These are phyloP conservation scores for Eremothecium gossypii DNA, from an alignment of 1,139 yeast genomes.

Conservation along the genomic window DNA sequence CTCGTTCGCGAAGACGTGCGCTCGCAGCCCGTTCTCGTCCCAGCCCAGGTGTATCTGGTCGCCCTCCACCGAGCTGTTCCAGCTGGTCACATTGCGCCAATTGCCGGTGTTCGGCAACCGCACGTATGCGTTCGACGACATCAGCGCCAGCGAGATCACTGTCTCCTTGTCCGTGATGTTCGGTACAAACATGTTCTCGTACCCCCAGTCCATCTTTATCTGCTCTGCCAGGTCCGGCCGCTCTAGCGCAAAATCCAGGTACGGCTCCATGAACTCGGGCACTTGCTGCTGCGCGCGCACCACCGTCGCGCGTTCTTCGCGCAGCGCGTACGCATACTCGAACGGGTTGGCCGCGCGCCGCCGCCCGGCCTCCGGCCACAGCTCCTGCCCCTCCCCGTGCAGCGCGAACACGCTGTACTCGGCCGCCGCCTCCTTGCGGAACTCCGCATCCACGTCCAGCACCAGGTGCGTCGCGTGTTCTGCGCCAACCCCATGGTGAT, in stretches of 20 bases:
- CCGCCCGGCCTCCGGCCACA: conserved; percentile 17
- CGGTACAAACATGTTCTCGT: conserved; percentile 49
- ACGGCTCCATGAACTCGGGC: conserved; percentile 59
- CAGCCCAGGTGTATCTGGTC: conserved; percentile 56
- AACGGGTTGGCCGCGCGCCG: conserved; percentile 22
- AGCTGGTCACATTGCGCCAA: conserved; percentile 76
- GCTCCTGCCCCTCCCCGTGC: conserved; percentile 9
- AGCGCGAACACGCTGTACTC: conserved; percentile 2
- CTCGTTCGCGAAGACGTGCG: conserved; percentile 74
- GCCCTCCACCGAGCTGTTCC: conserved; percentile 33
- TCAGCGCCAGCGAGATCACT: conserved; percentile 63
- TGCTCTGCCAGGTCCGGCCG: conserved; percentile 36
- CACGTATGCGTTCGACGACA: conserved; percentile 90
- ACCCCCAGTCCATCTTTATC: conserved; percentile 46
- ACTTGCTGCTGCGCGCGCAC: conserved; percentile 48
- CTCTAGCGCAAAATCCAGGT: conserved; percentile 49
- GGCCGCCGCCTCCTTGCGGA: background rate
- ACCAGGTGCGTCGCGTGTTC: conserved; percentile 4
- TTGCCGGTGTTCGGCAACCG: conserved; percentile 67
- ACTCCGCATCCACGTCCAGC: conserved; percentile 5
- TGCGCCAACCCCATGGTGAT: conserved; percentile 10
- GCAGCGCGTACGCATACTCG: conserved; percentile 14
- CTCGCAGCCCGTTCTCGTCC: conserved; percentile 77
- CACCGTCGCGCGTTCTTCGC: conserved; percentile 23
- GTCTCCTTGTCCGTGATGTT: conserved; percentile 68